Evolutionary conservation across 768 basidiomycete genomes (phyloP).

Genomic region (Boletus reticulatus): DNA sequence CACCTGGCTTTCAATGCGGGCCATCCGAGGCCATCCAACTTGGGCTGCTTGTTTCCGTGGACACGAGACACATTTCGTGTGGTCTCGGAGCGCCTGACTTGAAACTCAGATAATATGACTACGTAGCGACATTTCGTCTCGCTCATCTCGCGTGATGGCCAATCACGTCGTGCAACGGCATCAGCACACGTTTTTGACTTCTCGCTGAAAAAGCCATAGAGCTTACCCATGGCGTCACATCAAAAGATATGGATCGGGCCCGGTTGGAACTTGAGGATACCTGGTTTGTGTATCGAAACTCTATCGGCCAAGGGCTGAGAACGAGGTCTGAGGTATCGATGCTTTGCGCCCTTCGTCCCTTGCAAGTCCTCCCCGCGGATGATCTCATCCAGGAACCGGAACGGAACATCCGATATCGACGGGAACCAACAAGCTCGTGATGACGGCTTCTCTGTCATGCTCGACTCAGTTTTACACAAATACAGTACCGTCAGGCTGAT

Average conservation of each 20-base stretch:
- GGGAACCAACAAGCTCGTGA: neutral
- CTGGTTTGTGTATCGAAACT: too few species aligned
- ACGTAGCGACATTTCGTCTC: neutral
- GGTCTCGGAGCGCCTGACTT: neutral
- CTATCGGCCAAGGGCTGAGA: too few species aligned
- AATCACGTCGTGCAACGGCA: neutral
- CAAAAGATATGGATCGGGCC: neutral
- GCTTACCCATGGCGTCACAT: slow-evolving; percentile 2
- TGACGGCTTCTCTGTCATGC: neutral
- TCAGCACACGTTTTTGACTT: neutral
- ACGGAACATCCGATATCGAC: neutral
- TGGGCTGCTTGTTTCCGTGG: neutral
- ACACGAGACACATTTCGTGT: neutral
- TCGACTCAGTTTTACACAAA: neutral
- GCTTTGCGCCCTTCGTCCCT: neutral
- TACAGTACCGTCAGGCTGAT: neutral
- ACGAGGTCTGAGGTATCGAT: neutral
- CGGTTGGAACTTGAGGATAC: neutral
- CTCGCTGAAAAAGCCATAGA: neutral
- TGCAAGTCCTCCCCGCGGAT: neutral
- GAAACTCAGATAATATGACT: neutral
- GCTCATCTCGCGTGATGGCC: neutral
- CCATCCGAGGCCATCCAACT: neutral
- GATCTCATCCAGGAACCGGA: neutral
- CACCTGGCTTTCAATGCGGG: too few species aligned